Evolutionary conservation across 306 rosid species (phyloP), one percentile per base, ranked within the genome.

Genomic region (Malus sieversii): DNA sequence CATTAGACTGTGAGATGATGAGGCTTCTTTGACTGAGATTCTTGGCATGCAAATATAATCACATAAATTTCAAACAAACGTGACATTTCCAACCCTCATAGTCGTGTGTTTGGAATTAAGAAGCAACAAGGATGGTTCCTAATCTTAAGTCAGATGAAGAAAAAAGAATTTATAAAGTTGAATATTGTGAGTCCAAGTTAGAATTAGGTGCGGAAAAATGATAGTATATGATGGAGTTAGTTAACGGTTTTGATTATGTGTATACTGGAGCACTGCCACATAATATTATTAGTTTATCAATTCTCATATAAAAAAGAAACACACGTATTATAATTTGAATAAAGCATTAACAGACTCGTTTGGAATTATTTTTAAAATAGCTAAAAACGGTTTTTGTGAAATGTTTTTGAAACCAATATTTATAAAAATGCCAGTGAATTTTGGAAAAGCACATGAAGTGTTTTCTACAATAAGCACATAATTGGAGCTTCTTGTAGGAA

Each of bases 101-200:
- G 20, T 52, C 51, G 22, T 23, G 70, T 19, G 51, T 51, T 51
- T 6, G 14, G 10, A 77, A 58, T 57, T 58, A 73, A 70, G 82
- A 79, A 79, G 38, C 65, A 73, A 19, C 71, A 45, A 6, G 57
- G 79, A 4, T n/a, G 55, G 32, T 79, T 79, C 83, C 2, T 69
- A 58, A 48, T 57, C 40, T 9, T 3, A 6, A 55, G 18, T 73
- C 23, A 60, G 35, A 16, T 60, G 68, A 19, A 42, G 53, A 73
- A 73, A 64, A 16, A 19, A 4, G 20, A 22, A 10, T 42, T 33
- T 30, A 30, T 12, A 74, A 45, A 32, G 33, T 44, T 53, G 64
- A 57, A 45, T 19, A 23, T 22, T 46, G 20, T 25, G 73, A 63
- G 68, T 72, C 82, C 81, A 78, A 64, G 52, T 72, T 64, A 64